A percentile compares a stretch with the other conserved stretches of the same genome.
phyloP scores from a whole-genome alignment of 176 grass and related monocot species.

The Carex parvula region DNA sequence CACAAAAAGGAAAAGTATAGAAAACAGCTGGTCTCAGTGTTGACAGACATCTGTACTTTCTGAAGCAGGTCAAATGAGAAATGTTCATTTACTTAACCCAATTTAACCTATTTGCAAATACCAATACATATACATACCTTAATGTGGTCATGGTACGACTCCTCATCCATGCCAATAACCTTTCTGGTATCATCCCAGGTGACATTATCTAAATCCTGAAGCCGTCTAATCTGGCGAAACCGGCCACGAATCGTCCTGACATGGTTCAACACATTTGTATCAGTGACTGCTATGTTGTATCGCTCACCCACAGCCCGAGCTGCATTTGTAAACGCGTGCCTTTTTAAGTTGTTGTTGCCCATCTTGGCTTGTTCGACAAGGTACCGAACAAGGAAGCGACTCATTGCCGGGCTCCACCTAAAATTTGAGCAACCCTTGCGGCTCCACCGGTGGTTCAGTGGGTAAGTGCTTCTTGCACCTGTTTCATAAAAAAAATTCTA shows the following conservation, averaged over 20 bases:
- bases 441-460: conserved; percentile 14
- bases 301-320: neutral
- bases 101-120: neutral
- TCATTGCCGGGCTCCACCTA: conserved; percentile 13
- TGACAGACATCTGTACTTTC: neutral
- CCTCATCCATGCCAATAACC: neutral
- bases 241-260: conserved; percentile 9
- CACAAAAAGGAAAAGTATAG: neutral
- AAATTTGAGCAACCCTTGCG: conserved; percentile 16
- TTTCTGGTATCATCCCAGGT: conserved; percentile 12
- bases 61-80: too few species aligned
- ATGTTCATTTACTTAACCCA: neutral
- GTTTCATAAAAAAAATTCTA: neutral
- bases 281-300: conserved; percentile 13
- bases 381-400: conserved; percentile 1
- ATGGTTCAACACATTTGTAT: conserved; percentile 24
- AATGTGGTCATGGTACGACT: neutral
- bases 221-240: neutral
- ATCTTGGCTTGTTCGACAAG: conserved; percentile 7
- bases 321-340: neutral
- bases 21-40: neutral
- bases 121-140: neutral
- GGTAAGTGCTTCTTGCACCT: conserved; percentile 5
- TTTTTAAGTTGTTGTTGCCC: conserved; percentile 12
- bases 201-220: conserved; percentile 1